Base-by-base conservation (phyloP, 345 rosid species). In the Ceriops zippeliana region DNA sequence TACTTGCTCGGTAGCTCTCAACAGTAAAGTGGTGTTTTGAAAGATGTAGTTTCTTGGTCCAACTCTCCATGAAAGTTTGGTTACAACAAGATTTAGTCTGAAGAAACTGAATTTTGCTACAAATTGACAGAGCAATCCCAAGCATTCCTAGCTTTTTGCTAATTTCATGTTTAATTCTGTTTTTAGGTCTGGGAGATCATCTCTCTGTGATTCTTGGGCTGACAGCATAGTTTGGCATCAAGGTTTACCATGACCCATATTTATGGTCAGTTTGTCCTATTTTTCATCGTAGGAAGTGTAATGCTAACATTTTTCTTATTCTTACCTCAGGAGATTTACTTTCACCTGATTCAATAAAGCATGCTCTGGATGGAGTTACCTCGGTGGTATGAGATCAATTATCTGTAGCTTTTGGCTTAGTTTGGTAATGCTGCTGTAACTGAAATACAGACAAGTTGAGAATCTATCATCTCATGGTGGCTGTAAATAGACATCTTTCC, bases 181-280 rank as follows among this genome's bases (percentile, higher is more conserved):
- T 51, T 22, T 65, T 68, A 87, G 89, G 83, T 87, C 89, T 59
- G 91, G 89, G 61, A 80, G 80, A 70, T 70, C 87, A 70, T 80
- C 83, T 72, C 66, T 85, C 13, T 77, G 58, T 61, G 89, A 81
- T 73, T 71, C 83, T 34, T 87, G 91, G 91, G 85, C 74, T 9
- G 69, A 80, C 16, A 77, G 72, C 51, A 81, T 87, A n/a, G 68
- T 71, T 68, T 87, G 91, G 91, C 84, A 81, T 74, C 79, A 80
- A 82, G 89, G 87, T 83, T 32, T 26, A 8, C 17, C 46, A 49
- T 35, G 49, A 52, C 24, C 35, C 51, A 7, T 26, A 15, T 24
- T 24, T 20, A 8, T 71, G 7, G 17, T 75, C 24, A 61, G 46
- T 63, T 30, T 46, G 21, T 61, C 37, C 24, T 35, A 61, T 53